Percentiles rank a stretch among this genome's conserved stretches.
Evolutionary conservation across 1,284 basidiomycete species (phyloP).

Genomic region (Leccinum laetum): DNA sequence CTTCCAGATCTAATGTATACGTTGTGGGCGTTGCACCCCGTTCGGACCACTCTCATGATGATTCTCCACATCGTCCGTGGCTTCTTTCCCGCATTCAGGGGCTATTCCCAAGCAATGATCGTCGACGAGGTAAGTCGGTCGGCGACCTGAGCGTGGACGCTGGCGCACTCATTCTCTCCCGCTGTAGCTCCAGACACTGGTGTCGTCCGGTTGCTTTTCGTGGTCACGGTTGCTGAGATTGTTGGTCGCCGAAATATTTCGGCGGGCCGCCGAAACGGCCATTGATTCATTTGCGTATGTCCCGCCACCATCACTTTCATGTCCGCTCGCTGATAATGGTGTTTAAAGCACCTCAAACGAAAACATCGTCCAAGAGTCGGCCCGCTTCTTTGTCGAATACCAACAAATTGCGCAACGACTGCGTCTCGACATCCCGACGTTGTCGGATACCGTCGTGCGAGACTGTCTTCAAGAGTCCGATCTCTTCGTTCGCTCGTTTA

Average conservation of each 20-base stretch:
- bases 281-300: slow-evolving; percentile 76
- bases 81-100: slow-evolving; percentile 74
- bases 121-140: slow-evolving; percentile 66
- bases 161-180: slow-evolving; percentile 6
- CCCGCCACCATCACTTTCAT: slow-evolving; percentile 13
- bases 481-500: slow-evolving; percentile 74
- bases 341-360: slow-evolving; percentile 63
- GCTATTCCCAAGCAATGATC: slow-evolving; percentile 81
- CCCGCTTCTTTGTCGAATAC: slow-evolving; percentile 71
- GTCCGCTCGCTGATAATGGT: slow-evolving; percentile 16
- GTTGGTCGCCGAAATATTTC: slow-evolving; percentile 57
- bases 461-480: slow-evolving; percentile 84
- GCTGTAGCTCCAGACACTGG: slow-evolving; percentile 60
- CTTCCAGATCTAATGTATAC: slow-evolving; percentile 54
- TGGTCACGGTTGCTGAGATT: slow-evolving; percentile 60
- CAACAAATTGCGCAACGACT: slow-evolving; percentile 76
- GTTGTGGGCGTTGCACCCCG: slow-evolving; percentile 67
- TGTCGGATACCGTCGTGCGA: slow-evolving; percentile 67
- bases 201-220: slow-evolving; percentile 63
- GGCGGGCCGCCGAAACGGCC: slow-evolving; percentile 61
- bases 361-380: slow-evolving; percentile 64
- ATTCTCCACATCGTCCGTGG: slow-evolving; percentile 68
- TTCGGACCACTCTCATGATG: slow-evolving; percentile 65
- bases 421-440: slow-evolving; percentile 73
- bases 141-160: not conserved